These are phyloP conservation scores for Microglena sp. DNA, from an alignment of 139 green algal genomes.

Conservation along the genomic window DNA sequence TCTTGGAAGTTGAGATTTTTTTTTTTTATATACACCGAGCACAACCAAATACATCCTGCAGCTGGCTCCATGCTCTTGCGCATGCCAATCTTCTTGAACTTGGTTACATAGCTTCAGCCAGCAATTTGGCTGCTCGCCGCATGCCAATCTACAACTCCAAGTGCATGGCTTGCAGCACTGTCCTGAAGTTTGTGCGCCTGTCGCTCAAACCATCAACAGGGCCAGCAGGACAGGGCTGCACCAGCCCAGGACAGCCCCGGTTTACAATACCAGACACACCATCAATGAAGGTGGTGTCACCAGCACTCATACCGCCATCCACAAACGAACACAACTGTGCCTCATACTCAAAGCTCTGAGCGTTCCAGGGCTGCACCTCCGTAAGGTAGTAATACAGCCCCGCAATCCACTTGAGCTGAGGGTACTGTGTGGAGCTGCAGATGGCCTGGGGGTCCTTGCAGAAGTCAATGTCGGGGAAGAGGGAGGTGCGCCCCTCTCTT, in stretches of 20 bases:
- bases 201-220: neutral
- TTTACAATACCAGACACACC: conserved; percentile 1
- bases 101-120: no score
- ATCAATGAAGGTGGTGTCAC: conserved; percentile 1
- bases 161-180: neutral
- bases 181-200: neutral
- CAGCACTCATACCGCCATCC: neutral
- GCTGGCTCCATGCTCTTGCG: no score
- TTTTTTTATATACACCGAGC: no score
- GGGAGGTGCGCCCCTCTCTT: neutral
- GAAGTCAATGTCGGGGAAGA: conserved; percentile 3
- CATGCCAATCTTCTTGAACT: no score
- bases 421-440: neutral
- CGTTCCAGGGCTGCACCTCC: neutral
- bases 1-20: no score
- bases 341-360: neutral
- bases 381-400: conserved; percentile 1
- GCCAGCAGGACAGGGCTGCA: neutral
- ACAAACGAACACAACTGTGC: neutral
- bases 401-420: conserved; percentile 6
- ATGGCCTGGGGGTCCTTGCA: conserved; percentile 5
- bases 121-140: no score
- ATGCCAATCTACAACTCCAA: no score
- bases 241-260: neutral
- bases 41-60: no score